phyloP scores from a whole-genome alignment of 2,329 filamentous ascomycete species.

The Chaetothyriales sp. region DNA sequence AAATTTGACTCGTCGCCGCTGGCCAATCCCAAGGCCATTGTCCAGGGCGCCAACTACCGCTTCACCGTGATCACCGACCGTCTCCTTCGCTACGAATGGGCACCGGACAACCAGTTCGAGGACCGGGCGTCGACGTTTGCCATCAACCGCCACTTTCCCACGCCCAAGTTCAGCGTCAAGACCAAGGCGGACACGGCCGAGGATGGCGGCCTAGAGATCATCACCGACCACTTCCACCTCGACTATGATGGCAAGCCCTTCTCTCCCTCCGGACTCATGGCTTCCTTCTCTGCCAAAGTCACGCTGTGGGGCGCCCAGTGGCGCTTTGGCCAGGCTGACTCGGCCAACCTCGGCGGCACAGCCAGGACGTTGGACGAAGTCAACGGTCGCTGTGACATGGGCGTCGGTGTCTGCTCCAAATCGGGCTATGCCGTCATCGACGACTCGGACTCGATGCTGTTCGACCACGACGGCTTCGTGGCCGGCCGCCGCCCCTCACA shows the following conservation, averaged over 20 bases:
- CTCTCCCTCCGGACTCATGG: constrained; percentile 36
- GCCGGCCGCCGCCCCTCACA: constrained; percentile 31
- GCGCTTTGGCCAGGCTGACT: constrained; percentile 38
- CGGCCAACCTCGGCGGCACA: constrained; percentile 33
- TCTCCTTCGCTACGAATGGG: constrained; percentile 50
- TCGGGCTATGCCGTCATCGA: constrained; percentile 41
- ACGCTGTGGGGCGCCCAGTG: constrained; percentile 33
- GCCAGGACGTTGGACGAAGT: constrained; percentile 42
- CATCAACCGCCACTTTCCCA: constrained; percentile 30
- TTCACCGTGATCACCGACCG: constrained; percentile 47
- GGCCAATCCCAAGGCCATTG: constrained; percentile 33
- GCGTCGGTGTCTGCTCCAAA: constrained; percentile 38
- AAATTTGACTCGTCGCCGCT: constrained; percentile 26
- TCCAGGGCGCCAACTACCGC: constrained; percentile 39
- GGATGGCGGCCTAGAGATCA: constrained; percentile 39
- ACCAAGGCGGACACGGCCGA: constrained; percentile 30
- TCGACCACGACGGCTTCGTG: constrained; percentile 41
- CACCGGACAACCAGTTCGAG: constrained; percentile 46
- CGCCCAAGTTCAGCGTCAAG: constrained; percentile 10
- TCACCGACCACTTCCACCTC: constrained; percentile 42
- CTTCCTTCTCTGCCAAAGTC: constrained; percentile 29
- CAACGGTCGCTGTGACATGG: constrained; percentile 39
- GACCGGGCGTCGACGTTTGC: constrained; percentile 50
- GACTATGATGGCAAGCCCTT: constrained; percentile 47
- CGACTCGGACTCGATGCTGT: constrained; percentile 44